Base-by-base conservation (phyloP, 768 basidiomycete species). In the Suillus clintonianus region DNA sequence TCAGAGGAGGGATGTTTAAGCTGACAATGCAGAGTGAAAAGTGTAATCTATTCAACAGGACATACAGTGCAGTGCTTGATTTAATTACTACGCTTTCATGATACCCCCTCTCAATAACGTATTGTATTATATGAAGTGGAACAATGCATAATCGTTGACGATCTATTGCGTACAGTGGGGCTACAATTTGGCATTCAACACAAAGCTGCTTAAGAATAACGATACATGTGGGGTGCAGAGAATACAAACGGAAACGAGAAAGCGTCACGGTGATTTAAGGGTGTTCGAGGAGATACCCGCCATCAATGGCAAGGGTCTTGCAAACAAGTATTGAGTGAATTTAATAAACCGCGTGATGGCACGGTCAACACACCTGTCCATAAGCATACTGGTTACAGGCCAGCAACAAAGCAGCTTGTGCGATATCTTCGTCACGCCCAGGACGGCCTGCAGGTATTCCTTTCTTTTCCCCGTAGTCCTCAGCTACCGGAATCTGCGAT, bases 381-480 rank as follows among this genome's bases (percentile, higher is more conserved):
- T 78, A 78, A 9, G 71, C 61, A 60, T 78, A 78, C 60, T 74
- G 59, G 51, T 80, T 78, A 47, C 64, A 65, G 2, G 75, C 75
- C 11, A 78, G 63, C 60, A 74, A 64, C 41, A 79, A 64, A 30
- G 72, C 74, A 30, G 69, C 67, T 55, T 78, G 76, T 7, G 75
- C 77, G 68, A 79, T 76, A 59, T 78, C 79, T 54, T 74, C 71
- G 4, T 77, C 78, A 11, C 68, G 61, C 11, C 78, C 79, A 5
- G 77, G 72, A 15, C 79, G 69, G 34, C 71, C 74, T 13, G 75
- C 78, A 3, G 77, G 77, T 32, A 78, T 76, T 22, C 74, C 72
- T 63, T 77, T 75, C 66, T 75, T 72, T 65, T 73, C 71, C 42
- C 72, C 71, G 47, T 72, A 77, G 17, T 71, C 67, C 19, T 72